Evolutionary conservation across 257 asterid genomes (phyloP).

Genomic region (Penstemon eatonii): DNA sequence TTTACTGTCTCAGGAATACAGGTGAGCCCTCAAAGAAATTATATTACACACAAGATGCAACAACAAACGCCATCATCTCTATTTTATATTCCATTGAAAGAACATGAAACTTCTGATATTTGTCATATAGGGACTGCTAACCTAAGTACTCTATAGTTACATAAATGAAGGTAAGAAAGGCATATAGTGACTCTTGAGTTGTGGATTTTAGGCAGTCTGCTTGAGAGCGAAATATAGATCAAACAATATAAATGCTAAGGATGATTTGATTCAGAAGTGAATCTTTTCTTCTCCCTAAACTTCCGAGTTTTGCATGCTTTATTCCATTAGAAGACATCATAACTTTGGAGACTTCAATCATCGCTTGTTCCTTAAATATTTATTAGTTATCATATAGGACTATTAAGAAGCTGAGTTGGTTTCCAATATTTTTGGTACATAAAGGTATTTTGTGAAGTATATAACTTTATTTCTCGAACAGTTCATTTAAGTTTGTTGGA

Average conservation of each 20-base stretch:
- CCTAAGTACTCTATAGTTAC: background rate
- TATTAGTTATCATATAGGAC: background rate
- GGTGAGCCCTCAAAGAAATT: conserved; percentile 42
- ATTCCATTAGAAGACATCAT: no score
- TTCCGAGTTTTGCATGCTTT: no score
- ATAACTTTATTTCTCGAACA: background rate
- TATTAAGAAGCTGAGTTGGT: background rate
- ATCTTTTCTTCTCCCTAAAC: no score
- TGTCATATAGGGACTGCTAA: conserved; percentile 16
- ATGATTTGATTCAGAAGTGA: no score
- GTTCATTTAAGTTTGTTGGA: background rate
- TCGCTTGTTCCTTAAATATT: no score
- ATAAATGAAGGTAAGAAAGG: background rate
- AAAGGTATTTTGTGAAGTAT: background rate
- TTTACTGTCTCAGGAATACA: conserved; percentile 99
- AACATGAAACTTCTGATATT: background rate
- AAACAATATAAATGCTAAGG: no score
- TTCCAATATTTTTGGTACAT: background rate
- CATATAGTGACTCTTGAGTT: no score
- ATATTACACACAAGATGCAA: background rate
- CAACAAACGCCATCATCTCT: background rate
- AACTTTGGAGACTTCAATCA: no score
- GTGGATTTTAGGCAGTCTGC: background rate
- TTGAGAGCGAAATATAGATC: no score
- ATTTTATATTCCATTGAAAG: background rate